Evolutionary conservation across 257 asterid species (phyloP).

Genomic region (Penstemon barbatus): DNA sequence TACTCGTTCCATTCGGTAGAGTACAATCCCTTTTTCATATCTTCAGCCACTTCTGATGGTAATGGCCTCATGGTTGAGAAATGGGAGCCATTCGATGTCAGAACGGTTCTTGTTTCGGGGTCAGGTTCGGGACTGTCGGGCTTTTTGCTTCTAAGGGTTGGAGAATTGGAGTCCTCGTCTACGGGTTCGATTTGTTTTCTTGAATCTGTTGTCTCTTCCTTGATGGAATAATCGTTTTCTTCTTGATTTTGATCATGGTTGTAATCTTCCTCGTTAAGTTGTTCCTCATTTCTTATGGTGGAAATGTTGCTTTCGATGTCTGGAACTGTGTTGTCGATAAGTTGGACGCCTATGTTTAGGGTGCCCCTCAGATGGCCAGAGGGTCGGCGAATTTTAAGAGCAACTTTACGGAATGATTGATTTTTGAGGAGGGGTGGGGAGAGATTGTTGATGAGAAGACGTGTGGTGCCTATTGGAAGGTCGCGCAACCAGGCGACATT

Average conservation of each 20-base stretch:
- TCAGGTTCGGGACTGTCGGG: conserved; percentile 27
- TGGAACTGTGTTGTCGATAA: conserved; percentile 33
- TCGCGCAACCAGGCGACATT: conserved; percentile 86
- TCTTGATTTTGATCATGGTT: background rate
- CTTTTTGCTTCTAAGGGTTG: conserved; percentile 23
- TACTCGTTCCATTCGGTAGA: conserved; percentile 36
- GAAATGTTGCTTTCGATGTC: conserved; percentile 34
- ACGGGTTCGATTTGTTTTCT: background rate
- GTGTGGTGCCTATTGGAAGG: conserved; percentile 77
- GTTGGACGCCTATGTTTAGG: conserved; percentile 52
- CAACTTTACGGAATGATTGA: conserved; percentile 35
- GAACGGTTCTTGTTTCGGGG: conserved; percentile 26
- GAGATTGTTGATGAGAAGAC: conserved; percentile 44
- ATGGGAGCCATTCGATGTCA: conserved; percentile 34
- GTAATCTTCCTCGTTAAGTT: conserved; percentile 8
- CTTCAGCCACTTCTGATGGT: conserved; percentile 60
- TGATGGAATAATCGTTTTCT: background rate
- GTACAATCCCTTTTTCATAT: conserved; percentile 50
- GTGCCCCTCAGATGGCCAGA: conserved; percentile 71
- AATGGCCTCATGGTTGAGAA: conserved; percentile 48
- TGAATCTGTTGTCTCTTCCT: conserved; percentile 16
- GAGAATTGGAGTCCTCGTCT: conserved; percentile 9
- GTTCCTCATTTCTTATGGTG: background rate
- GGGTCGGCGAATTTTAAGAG: conserved; percentile 61
- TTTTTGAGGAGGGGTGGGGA: conserved; percentile 51